Conservation (phyloP, 2,329 filamentous ascomycete species). For the Aspergillus pseudonomiae region DNA sequence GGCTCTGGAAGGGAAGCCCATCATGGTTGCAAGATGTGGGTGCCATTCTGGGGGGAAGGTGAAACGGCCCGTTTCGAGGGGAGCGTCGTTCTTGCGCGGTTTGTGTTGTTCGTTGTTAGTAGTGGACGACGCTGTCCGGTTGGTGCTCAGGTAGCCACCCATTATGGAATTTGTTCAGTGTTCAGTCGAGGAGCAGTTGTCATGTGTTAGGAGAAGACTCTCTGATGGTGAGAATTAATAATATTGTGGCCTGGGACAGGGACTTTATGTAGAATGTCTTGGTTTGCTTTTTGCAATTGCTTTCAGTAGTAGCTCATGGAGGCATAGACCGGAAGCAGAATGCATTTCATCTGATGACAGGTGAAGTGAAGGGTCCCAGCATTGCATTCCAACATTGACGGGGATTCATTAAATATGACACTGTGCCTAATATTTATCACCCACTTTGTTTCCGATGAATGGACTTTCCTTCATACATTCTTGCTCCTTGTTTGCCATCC, state of each 20-base stretch:
- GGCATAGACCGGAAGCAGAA: too few relatives aligned
- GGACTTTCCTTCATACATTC: not conserved
- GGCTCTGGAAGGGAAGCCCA: constrained; percentile 11
- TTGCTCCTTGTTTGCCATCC: not conserved
- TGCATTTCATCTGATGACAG: too few relatives aligned
- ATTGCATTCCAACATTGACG: not conserved
- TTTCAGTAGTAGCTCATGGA: too few relatives aligned
- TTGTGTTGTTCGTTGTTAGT: not conserved
- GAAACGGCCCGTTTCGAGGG: not conserved
- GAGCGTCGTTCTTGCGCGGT: not conserved
- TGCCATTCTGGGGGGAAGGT: constrained; percentile 17
- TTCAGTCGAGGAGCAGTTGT: not conserved
- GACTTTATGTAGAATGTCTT: too few relatives aligned
- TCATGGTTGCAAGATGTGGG: constrained; percentile 16
- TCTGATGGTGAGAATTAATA: too few relatives aligned
- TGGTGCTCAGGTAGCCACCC: not conserved
- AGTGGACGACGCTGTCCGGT: not conserved
- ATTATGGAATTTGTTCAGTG: not conserved
- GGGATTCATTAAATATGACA: too few relatives aligned
- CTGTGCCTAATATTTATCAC: too few relatives aligned
- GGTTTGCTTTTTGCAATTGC: too few relatives aligned
- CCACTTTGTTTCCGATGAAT: too few relatives aligned
- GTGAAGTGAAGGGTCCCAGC: too few relatives aligned
- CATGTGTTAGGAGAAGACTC: too few relatives aligned
- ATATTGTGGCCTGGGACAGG: not conserved